Conservation (phyloP, 2,329 filamentous ascomycete genomes). For the Microascus cirrosus region DNA sequence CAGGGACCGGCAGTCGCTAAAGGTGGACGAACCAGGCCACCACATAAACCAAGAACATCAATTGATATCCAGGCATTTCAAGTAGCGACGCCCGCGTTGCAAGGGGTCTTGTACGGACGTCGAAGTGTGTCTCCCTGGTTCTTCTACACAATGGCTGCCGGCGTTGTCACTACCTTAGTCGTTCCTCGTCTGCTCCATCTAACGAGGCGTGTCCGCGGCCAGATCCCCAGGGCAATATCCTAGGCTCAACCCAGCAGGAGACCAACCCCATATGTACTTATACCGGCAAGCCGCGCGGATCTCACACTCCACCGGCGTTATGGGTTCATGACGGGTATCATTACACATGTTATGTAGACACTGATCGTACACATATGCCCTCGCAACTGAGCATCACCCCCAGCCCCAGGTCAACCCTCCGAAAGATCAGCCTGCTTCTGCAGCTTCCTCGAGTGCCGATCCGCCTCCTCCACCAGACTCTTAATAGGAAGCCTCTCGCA, state of each 20-base stretch:
- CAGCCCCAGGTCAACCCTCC: slow-evolving; percentile 20
- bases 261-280: neutral
- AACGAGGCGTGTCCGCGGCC: too few relatives aligned
- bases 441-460: slow-evolving; percentile 75
- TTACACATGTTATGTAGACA: slow-evolving; percentile 5
- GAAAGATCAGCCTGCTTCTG: slow-evolving; percentile 72
- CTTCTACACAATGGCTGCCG: too few relatives aligned
- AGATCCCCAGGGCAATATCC: too few relatives aligned
- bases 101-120: too few relatives aligned
- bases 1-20: neutral
- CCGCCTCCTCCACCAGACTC: slow-evolving; percentile 77
- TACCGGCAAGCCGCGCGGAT: neutral
- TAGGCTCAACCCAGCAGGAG: neutral
- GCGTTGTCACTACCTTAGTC: too few relatives aligned
- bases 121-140: too few relatives aligned
- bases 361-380: neutral
- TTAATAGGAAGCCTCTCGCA: slow-evolving; percentile 73
- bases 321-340: slow-evolving; percentile 4
- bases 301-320: neutral
- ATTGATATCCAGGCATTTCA: neutral
- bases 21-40: neutral
- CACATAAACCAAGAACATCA: neutral
- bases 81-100: too few relatives aligned
- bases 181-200: too few relatives aligned
- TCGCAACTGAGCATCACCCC: neutral